Conservation (phyloP, 805 yeast species). For the Zygoascus ofunaensis region DNA sequence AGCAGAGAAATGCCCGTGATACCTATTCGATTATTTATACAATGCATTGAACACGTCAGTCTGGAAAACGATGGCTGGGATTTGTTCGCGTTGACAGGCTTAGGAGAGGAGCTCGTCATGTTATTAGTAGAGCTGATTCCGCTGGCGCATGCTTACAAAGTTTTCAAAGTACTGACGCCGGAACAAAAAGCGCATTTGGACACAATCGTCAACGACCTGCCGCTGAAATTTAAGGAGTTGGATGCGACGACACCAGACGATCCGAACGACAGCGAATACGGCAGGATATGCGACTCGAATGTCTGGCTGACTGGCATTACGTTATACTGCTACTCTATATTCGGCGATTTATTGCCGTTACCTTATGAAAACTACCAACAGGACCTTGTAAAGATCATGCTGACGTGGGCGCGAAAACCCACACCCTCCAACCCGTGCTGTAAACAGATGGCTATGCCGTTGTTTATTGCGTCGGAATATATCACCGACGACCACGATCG, state of each 20-base stretch:
- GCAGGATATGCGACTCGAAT: background rate
- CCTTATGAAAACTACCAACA: background rate
- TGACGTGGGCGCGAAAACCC: constrained; percentile 1
- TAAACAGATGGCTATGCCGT: constrained; percentile 1
- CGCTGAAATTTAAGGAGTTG: background rate
- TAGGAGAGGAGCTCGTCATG: background rate
- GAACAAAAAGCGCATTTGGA: background rate
- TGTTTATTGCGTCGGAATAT: background rate
- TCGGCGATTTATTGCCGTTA: background rate
- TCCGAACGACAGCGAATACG: background rate
- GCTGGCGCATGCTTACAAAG: background rate
- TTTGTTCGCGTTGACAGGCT: constrained; percentile 1
- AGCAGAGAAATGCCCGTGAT: constrained; percentile 2
- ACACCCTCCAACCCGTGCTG: background rate
- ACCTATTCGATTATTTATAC: background rate
- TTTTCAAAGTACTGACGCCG: background rate
- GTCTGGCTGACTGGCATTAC: constrained; percentile 1
- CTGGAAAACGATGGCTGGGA: constrained; percentile 2
- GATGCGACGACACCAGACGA: background rate
- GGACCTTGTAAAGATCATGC: background rate
- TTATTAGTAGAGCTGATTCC: background rate
- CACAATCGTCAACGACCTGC: background rate
- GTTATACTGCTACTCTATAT: constrained; percentile 1
- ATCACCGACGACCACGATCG: background rate
- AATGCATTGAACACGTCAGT: background rate